Percentiles rank a stretch among this genome's conserved stretches.
Evolutionary conservation across 306 rosid species (phyloP).

Genomic region (Luffa acutangula): DNA sequence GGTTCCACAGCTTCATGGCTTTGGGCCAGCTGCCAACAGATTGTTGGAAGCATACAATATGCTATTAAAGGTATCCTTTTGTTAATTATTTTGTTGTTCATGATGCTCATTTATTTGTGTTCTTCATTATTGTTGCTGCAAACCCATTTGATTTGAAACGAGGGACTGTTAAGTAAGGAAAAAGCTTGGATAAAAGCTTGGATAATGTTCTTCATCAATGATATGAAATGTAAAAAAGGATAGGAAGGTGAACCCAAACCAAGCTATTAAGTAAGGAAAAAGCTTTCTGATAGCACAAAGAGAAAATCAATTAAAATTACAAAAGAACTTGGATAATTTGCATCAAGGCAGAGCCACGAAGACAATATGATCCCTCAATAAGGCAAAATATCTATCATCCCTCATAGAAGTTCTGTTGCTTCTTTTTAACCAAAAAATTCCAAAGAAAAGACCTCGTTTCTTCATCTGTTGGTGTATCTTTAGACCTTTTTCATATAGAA

Average conservation of each 20-base stretch:
- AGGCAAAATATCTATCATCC: background rate
- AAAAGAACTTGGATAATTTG: background rate
- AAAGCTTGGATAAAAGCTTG: too few species aligned
- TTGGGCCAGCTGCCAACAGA: slow-evolving; percentile 96
- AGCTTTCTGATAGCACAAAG: background rate
- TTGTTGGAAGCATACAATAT: slow-evolving; percentile 89
- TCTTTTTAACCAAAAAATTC: background rate
- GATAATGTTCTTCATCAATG: background rate
- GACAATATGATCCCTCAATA: background rate
- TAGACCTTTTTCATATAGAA: background rate
- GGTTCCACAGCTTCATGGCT: slow-evolving; percentile 98
- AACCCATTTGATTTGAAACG: background rate
- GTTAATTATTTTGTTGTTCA: background rate
- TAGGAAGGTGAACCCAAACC: background rate
- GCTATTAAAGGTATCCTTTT: slow-evolving; percentile 68
- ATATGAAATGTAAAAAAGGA: background rate
- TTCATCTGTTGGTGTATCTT: background rate
- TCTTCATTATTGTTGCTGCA: background rate
- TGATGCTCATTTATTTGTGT: background rate
- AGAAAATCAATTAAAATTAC: background rate
- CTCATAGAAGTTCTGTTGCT: background rate
- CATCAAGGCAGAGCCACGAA: background rate
- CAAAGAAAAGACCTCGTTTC: background rate
- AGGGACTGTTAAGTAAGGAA: too few species aligned
- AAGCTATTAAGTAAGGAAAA: background rate